Evolutionary conservation across 805 yeast genomes (phyloP).

Genomic region (Candida tammaniensis): DNA sequence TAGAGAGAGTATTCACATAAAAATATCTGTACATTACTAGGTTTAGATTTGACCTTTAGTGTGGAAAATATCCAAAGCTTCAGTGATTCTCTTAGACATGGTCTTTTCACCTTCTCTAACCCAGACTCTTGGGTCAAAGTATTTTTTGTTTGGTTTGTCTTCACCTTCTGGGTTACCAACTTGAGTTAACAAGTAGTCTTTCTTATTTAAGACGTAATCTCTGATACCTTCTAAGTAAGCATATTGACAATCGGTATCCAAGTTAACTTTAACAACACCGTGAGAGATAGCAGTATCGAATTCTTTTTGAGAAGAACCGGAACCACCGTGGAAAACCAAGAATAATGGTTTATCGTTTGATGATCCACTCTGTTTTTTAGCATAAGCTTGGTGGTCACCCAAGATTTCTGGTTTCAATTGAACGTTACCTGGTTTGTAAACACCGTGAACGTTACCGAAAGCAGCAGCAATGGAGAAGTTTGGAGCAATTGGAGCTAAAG

Average conservation of each 20-base stretch:
- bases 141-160: conserved; percentile 99
- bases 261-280: conserved; percentile 99
- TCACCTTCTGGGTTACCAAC: conserved; percentile 99
- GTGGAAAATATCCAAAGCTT: conserved; percentile 86
- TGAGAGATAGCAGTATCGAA: conserved; percentile 84
- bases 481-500: conserved; percentile 87
- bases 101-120: conserved; percentile 99
- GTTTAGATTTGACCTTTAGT: conserved; percentile 53
- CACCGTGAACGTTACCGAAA: conserved; percentile 99
- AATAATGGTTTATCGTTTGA: conserved; percentile 69
- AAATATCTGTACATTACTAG: no score
- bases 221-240: conserved; percentile 97
- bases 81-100: conserved; percentile 81
- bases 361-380: conserved; percentile 62
- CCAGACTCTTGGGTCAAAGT: conserved; percentile 99
- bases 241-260: conserved; percentile 98
- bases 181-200: conserved; percentile 84
- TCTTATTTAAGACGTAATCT: conserved; percentile 93
- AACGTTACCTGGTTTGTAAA: conserved; percentile 98
- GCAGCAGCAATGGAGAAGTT: conserved; percentile 99
- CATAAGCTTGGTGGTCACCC: conserved; percentile 93
- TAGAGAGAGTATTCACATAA: no score
- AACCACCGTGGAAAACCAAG: conserved; percentile 99
- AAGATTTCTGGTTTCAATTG: conserved; percentile 86
- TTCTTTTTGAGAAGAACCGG: conserved; percentile 92